phyloP scores from a whole-genome alignment of 2,329 filamentous ascomycete species.

The Colletotrichum musicola region DNA sequence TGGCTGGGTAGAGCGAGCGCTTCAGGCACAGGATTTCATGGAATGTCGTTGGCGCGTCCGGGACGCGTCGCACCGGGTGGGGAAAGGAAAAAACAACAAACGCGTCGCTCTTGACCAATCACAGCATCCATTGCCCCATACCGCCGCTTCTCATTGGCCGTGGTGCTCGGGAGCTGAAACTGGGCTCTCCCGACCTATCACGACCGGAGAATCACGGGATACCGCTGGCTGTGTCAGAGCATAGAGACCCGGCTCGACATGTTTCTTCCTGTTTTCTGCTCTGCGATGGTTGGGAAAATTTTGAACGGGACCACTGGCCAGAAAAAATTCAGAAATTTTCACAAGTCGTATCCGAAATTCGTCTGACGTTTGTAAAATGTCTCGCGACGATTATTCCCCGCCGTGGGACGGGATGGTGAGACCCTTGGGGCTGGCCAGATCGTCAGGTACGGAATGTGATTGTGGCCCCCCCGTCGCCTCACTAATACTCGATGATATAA shows the following conservation, averaged over 20 bases:
- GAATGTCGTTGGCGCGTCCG: slow-evolving; percentile 36
- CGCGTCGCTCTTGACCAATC: slow-evolving; percentile 30
- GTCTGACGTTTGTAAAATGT: slow-evolving; percentile 18
- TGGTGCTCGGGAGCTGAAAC: slow-evolving; percentile 18
- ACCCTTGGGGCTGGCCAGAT: slow-evolving; percentile 33
- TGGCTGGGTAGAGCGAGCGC: slow-evolving; percentile 22
- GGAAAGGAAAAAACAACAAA: slow-evolving; percentile 38
- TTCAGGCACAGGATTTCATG: slow-evolving; percentile 14
- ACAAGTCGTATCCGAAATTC: background rate
- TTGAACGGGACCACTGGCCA: background rate
- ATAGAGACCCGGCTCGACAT: background rate
- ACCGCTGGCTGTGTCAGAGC: slow-evolving; percentile 22
- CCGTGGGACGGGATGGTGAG: slow-evolving; percentile 27
- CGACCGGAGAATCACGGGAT: slow-evolving; percentile 20
- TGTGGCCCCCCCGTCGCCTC: slow-evolving; percentile 13
- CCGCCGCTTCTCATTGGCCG: slow-evolving; percentile 14
- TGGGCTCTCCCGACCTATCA: slow-evolving; percentile 26
- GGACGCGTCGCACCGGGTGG: slow-evolving; percentile 22
- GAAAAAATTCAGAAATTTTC: background rate
- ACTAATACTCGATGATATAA: slow-evolving; percentile 34
- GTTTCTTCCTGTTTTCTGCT: slow-evolving; percentile 7
- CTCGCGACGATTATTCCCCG: slow-evolving; percentile 33
- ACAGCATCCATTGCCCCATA: background rate
- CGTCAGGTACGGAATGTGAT: slow-evolving; percentile 39
- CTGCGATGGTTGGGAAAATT: background rate